These are phyloP conservation scores for Talaromyces piceae DNA, from an alignment of 2,329 filamentous ascomycete species.

Conservation along the genomic window DNA sequence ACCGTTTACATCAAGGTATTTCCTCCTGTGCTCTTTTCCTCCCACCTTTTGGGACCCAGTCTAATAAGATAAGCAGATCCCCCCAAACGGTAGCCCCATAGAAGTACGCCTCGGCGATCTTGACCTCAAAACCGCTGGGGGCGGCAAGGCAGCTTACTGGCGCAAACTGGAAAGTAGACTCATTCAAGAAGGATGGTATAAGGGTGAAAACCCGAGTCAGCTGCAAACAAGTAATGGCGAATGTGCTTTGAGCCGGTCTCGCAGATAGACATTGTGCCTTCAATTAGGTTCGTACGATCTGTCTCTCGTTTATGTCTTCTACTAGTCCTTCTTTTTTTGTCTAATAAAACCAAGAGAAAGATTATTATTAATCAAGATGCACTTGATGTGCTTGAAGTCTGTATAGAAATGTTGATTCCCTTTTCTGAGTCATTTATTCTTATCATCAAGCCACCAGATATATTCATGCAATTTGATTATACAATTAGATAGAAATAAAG, in stretches of 20 bases:
- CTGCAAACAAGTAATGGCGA: constrained; percentile 17
- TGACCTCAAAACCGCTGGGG: constrained; percentile 63
- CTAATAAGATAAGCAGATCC: constrained; percentile 26
- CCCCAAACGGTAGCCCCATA: constrained; percentile 22
- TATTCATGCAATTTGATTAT: no score
- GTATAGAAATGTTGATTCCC: no score
- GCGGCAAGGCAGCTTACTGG: constrained; percentile 63
- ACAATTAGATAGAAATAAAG: no score
- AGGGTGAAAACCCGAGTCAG: constrained; percentile 29
- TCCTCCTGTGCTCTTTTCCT: constrained; percentile 1
- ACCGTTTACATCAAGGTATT: constrained; percentile 62
- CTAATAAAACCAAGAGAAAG: no score
- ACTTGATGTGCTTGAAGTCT: not conserved
- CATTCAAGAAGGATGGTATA: constrained; percentile 63
- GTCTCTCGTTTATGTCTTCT: not conserved
- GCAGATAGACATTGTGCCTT: not conserved
- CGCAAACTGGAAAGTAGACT: constrained; percentile 54
- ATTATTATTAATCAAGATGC: not conserved
- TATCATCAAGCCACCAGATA: no score
- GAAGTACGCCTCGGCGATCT: constrained; percentile 62
- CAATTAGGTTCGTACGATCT: no score
- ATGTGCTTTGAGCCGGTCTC: constrained; percentile 23
- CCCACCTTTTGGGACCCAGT: not conserved
- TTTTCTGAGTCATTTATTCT: no score
- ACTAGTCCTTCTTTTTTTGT: not conserved